Base-by-base conservation (phyloP, 441 rosid species). In the Mallotus repandus region DNA sequence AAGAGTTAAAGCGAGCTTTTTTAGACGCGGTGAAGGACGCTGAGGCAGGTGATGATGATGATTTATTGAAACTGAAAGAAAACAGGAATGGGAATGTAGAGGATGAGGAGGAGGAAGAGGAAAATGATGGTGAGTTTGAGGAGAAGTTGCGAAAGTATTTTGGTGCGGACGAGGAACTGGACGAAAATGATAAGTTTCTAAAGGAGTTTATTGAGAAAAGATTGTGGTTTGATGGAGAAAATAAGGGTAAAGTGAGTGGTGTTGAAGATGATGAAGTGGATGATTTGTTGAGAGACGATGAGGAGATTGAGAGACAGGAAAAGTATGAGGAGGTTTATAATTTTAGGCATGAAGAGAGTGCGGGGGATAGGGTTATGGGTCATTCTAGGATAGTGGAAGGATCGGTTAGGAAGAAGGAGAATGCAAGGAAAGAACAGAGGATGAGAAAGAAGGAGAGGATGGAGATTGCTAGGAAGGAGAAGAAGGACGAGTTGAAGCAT, bases 331-430 rank as follows among this genome's bases (percentile, higher is more conserved):
- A 53, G 72, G 41, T 35, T 15, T 77, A 63, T 35, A 81, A 74
- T 18, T 95, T 74, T 68, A 82, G 98, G 74, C 86, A 89, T 43
- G 93, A 92, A 77, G 97, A 95, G 84, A 79, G 78, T 75, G 84
- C 66, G 9, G 97, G 84, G 43, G 99, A 89, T 70, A 62, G 89
- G 54, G 87, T 92, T 71, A 74, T 89, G 91, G 92, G 96, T 50
- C 86, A 87, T 70, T 85, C 98, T 1, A 82, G 98, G 57, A 18
- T 53, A 53, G 57, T 53, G 12, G 66, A 74, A 85, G 89, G 90
- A 92, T 53, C 84, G 0, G 98, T 94, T 56, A 91, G 99, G 91
- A 92, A 91, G 87, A 87, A 88, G 79, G 91, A 86, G 22, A 86
- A 67, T 18, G 59, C 93, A 0, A 88, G 99, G 86, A 89, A 87